Evolutionary conservation across 1,284 basidiomycete species (phyloP).

Genomic region (Marasmius oreades): DNA sequence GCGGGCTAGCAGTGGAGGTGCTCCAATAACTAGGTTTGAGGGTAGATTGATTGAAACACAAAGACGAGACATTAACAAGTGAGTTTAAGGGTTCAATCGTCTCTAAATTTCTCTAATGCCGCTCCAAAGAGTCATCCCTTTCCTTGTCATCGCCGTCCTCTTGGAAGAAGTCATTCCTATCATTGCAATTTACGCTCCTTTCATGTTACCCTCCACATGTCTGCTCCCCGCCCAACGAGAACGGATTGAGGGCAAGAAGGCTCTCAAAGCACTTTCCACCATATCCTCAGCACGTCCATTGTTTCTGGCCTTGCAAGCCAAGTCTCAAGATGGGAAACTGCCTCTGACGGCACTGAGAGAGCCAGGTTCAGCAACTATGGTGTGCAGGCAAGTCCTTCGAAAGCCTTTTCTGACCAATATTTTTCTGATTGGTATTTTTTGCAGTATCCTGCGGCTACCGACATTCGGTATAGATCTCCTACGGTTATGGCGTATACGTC

Average conservation of each 20-base stretch:
- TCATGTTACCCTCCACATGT: conserved; percentile 83
- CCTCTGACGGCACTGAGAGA: conserved; percentile 29
- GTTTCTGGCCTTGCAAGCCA: conserved; percentile 30
- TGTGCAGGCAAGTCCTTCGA: conserved; percentile 37
- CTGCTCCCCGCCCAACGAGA: conserved; percentile 79
- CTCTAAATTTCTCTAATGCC: neutral
- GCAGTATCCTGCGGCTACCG: conserved; percentile 56
- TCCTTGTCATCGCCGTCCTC: conserved; percentile 71
- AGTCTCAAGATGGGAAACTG: conserved; percentile 28
- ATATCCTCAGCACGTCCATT: conserved; percentile 29
- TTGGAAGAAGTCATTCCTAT: conserved; percentile 83
- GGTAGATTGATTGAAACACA: conserved; percentile 62
- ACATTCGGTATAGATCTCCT: conserved; percentile 52
- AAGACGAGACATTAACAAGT: conserved; percentile 68
- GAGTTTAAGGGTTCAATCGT: conserved; percentile 18
- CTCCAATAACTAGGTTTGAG: conserved; percentile 60
- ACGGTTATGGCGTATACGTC: conserved; percentile 50
- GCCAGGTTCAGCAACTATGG: conserved; percentile 26
- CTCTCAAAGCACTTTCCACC: conserved; percentile 41
- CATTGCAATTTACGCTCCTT: conserved; percentile 83
- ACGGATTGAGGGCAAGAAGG: conserved; percentile 62
- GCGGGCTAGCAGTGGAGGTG: conserved; percentile 53
- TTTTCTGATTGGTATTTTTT: conserved; percentile 3
- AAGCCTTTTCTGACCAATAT: neutral
- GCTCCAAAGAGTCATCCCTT: conserved; percentile 67